A percentile compares a stretch with the other conserved stretches of the same genome.
Conservation (phyloP, 805 yeast genomes). For the Saccharomycopsis sp. region DNA sequence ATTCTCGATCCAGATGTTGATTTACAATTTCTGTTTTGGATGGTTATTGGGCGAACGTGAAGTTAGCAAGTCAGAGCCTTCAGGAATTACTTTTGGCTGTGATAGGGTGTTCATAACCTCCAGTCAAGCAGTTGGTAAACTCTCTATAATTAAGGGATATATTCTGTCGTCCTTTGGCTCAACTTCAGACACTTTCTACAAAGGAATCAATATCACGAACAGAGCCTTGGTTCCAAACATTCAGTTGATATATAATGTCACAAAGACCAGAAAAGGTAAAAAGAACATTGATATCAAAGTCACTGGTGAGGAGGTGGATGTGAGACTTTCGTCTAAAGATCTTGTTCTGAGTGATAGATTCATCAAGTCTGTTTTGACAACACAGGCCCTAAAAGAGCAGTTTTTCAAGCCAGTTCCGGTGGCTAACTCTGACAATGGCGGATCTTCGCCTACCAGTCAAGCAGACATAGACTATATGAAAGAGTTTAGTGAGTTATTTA, state of each 20-base stretch:
- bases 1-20: conserved; percentile 49
- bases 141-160: conserved; percentile 63
- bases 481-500: conserved; percentile 13
- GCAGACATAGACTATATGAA: conserved; percentile 18
- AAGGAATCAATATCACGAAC: conserved; percentile 38
- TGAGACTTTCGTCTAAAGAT: conserved; percentile 51
- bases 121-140: conserved; percentile 55
- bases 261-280: conserved; percentile 23
- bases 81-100: conserved; percentile 72
- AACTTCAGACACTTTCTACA: conserved; percentile 42
- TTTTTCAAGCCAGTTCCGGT: conserved; percentile 4
- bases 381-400: conserved; percentile 15
- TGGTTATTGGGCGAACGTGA: conserved; percentile 55
- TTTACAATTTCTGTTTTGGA: conserved; percentile 66
- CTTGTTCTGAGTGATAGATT: conserved; percentile 27
- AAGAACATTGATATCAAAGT: conserved; percentile 43
- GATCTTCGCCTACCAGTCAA: not conserved
- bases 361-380: conserved; percentile 11
- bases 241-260: conserved; percentile 45
- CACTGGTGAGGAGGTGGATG: conserved; percentile 65
- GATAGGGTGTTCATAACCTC: conserved; percentile 63
- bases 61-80: conserved; percentile 37
- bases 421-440: not conserved
- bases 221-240: conserved; percentile 65
- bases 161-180: conserved; percentile 64